Percentiles rank a stretch among this genome's conserved stretches.
phyloP scores from a whole-genome alignment of 1,284 basidiomycete genomes.

The Tausonia pullulans region DNA sequence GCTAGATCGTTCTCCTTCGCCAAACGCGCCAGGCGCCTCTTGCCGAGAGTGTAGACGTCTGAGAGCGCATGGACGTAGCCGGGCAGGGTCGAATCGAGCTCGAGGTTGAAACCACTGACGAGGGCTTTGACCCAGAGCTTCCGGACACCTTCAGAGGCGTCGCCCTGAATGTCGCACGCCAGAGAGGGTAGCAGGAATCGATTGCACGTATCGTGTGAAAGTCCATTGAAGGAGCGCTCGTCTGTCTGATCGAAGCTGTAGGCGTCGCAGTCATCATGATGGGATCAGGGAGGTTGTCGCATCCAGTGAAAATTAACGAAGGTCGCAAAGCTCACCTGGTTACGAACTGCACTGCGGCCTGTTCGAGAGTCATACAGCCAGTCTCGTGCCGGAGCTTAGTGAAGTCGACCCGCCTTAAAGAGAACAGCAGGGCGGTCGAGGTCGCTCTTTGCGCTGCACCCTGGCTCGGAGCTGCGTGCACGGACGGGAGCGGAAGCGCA shows the following conservation, averaged over 20 bases:
- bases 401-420: slow-evolving; percentile 62
- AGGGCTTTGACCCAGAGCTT: slow-evolving; percentile 55
- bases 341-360: slow-evolving; percentile 74
- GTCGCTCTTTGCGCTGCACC: too few relatives aligned
- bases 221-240: slow-evolving; percentile 56
- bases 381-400: slow-evolving; percentile 61
- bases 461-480: too few relatives aligned
- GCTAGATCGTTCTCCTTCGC: slow-evolving; percentile 33
- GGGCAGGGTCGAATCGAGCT: slow-evolving; percentile 70
- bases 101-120: slow-evolving; percentile 75
- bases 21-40: slow-evolving; percentile 58
- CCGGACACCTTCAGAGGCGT: slow-evolving; percentile 56
- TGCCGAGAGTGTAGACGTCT: slow-evolving; percentile 73
- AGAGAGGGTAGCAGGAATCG: slow-evolving; percentile 41
- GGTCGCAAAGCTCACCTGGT: slow-evolving; percentile 42
- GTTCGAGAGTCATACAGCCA: slow-evolving; percentile 58
- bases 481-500: slow-evolving; percentile 55
- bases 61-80: slow-evolving; percentile 67
- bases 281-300: too few relatives aligned
- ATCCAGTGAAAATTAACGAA: background rate
- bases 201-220: slow-evolving; percentile 59
- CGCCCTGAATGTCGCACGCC: slow-evolving; percentile 52
- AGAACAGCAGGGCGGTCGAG: slow-evolving; percentile 61
- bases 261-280: too few relatives aligned
- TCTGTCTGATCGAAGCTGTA: slow-evolving; percentile 62